phyloP scores from a whole-genome alignment of 768 basidiomycete species.

The Porpolomopsis calyptriformis region DNA sequence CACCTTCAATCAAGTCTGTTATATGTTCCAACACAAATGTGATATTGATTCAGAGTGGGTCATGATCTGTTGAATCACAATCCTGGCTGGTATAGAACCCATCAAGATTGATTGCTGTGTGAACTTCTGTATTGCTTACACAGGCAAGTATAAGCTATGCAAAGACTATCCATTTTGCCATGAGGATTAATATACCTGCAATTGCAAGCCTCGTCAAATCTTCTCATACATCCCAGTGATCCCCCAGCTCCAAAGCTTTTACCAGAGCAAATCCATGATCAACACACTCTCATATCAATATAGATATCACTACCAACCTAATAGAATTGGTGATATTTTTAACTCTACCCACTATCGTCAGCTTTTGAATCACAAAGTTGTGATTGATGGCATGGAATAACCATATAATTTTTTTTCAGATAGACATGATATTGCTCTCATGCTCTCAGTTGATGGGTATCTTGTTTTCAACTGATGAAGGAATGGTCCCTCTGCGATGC shows the following conservation, averaged over 20 bases:
- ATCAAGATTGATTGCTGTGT: slow-evolving; percentile 15
- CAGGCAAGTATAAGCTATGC: slow-evolving; percentile 11
- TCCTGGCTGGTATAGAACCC: not conserved
- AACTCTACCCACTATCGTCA: slow-evolving; percentile 23
- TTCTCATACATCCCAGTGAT: slow-evolving; percentile 23
- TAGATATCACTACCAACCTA: slow-evolving; percentile 9
- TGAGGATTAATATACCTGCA: slow-evolving; percentile 7
- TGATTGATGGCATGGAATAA: slow-evolving; percentile 16
- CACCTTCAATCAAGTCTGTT: too few species aligned
- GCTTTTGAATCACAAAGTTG: slow-evolving; percentile 16
- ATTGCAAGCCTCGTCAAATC: slow-evolving; percentile 9
- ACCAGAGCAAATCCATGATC: slow-evolving; percentile 5
- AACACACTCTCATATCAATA: slow-evolving; percentile 11
- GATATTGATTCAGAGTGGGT: too few species aligned
- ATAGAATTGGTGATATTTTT: slow-evolving; percentile 25
- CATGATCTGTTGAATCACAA: not conserved
- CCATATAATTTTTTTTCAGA: slow-evolving; percentile 27
- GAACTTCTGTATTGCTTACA: slow-evolving; percentile 24
- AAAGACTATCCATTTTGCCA: slow-evolving; percentile 14
- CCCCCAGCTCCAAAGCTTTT: slow-evolving; percentile 18
- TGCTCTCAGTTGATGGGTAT: slow-evolving; percentile 34
- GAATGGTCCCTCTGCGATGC: slow-evolving; percentile 26
- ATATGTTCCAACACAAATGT: too few species aligned
- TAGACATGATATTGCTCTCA: slow-evolving; percentile 32
- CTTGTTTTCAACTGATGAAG: slow-evolving; percentile 24